phyloP scores from a whole-genome alignment of 108 stramenopile genomes.

The Mayamaea pseudoterrestris region DNA sequence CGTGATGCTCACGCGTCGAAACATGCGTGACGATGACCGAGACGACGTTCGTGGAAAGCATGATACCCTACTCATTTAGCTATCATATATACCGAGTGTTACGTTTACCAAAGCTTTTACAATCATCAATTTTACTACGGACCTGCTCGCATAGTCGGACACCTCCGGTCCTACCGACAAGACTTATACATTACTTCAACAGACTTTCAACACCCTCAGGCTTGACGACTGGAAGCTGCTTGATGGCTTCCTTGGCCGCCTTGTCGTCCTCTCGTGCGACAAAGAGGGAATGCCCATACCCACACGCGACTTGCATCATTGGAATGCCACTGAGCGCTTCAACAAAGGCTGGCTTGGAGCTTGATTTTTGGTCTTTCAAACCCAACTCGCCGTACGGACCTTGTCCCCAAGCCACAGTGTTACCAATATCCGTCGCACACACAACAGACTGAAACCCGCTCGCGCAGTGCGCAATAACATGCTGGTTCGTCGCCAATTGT shows the following conservation, averaged over 20 bases:
- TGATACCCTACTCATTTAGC: too few relatives aligned
- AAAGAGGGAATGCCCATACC: conserved; percentile 71
- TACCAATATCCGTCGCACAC: conserved; percentile 46
- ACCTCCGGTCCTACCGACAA: too few relatives aligned
- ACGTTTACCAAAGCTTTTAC: too few relatives aligned
- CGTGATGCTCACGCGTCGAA: too few relatives aligned
- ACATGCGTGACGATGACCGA: too few relatives aligned
- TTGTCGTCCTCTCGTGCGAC: conserved; percentile 52
- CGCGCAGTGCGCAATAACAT: conserved; percentile 50
- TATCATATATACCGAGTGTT: too few relatives aligned
- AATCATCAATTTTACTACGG: too few relatives aligned
- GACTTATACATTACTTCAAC: too few relatives aligned
- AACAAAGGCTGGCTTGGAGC: conserved; percentile 71
- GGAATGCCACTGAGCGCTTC: conserved; percentile 36
- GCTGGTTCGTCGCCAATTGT: conserved; percentile 76
- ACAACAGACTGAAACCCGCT: conserved; percentile 54
- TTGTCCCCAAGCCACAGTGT: conserved; percentile 80
- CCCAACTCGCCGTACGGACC: conserved; percentile 73
- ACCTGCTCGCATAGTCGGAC: too few relatives aligned
- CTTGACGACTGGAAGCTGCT: conserved; percentile 24
- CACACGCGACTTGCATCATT: conserved; percentile 54
- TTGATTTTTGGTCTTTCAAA: conserved; percentile 51
- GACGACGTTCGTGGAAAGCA: too few relatives aligned
- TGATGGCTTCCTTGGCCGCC: conserved; percentile 46
- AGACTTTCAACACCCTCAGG: too few relatives aligned